Percentiles rank a stretch among this genome's conserved stretches.
These are phyloP conservation scores for Starmerella powellii DNA, from an alignment of 805 yeast genomes.

Conservation along the genomic window DNA sequence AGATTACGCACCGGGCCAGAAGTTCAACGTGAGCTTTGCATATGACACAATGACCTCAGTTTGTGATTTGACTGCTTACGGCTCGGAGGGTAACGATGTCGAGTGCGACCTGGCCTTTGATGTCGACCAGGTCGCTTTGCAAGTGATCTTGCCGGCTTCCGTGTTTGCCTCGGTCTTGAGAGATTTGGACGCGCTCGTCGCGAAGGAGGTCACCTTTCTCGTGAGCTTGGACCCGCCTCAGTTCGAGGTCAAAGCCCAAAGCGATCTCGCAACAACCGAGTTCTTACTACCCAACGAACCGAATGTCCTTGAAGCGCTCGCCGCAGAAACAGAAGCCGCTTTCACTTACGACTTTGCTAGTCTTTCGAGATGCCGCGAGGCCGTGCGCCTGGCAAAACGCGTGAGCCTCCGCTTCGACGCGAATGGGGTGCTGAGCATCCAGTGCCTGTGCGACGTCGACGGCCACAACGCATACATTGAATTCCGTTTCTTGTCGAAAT, in stretches of 20 bases:
- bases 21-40: constrained; percentile 22
- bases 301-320: constrained; percentile 49
- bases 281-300: constrained; percentile 53
- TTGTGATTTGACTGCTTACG: constrained; percentile 43
- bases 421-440: constrained; percentile 38
- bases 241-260: constrained; percentile 49
- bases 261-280: constrained; percentile 63
- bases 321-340: constrained; percentile 26
- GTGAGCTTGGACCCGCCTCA: constrained; percentile 26
- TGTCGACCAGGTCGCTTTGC: constrained; percentile 36
- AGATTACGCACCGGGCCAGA: constrained; percentile 41
- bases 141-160: constrained; percentile 42
- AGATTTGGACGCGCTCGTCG: constrained; percentile 44
- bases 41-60: constrained; percentile 36
- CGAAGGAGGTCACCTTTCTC: constrained; percentile 12
- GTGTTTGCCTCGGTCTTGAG: constrained; percentile 42
- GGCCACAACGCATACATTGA: constrained; percentile 26
- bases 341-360: constrained; percentile 37
- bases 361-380: constrained; percentile 39
- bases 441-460: constrained; percentile 32
- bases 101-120: constrained; percentile 32
- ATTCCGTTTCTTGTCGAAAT: constrained; percentile 22
- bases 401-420: constrained; percentile 46
- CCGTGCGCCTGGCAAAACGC: constrained; percentile 40
- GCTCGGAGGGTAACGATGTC: constrained; percentile 24